Conservation (phyloP, 2,329 filamentous ascomycete species). For the Davidsoniella neocaledoniae region DNA sequence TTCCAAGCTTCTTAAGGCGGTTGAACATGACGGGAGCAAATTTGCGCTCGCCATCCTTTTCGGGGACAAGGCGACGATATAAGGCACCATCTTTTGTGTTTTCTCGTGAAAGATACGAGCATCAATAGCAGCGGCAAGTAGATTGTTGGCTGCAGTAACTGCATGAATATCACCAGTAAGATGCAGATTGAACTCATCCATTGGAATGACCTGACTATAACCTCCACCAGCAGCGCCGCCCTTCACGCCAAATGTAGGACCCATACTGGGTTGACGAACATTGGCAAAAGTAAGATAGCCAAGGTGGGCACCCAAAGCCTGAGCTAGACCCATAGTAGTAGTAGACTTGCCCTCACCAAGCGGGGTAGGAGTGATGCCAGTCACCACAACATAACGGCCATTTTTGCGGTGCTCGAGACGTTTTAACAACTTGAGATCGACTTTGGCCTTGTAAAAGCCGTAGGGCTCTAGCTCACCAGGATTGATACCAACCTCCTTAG, state of each 20-base stretch:
- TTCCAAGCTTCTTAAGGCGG: constrained; percentile 85
- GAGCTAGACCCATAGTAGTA: constrained; percentile 86
- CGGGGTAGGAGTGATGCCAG: constrained; percentile 90
- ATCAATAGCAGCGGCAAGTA: constrained; percentile 89
- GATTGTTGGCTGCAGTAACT: constrained; percentile 91
- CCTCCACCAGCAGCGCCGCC: constrained; percentile 92
- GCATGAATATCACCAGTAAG: constrained; percentile 96
- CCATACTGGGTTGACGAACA: constrained; percentile 90
- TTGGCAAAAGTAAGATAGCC: constrained; percentile 86
- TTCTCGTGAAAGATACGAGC: constrained; percentile 97
- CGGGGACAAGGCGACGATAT: constrained; percentile 73
- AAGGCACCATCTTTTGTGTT: constrained; percentile 78
- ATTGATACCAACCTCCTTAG: constrained; percentile 73
- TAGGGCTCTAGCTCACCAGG: constrained; percentile 87
- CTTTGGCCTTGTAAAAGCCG: constrained; percentile 89
- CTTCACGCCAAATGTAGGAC: constrained; percentile 97
- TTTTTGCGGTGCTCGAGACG: constrained; percentile 74
- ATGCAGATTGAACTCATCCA: constrained; percentile 99
- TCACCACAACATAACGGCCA: constrained; percentile 82
- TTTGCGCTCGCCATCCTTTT: constrained; percentile 73
- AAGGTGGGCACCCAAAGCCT: constrained; percentile 79
- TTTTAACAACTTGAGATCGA: constrained; percentile 66
- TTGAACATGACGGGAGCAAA: constrained; percentile 88
- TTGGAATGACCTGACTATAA: constrained; percentile 97
- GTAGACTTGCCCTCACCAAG: constrained; percentile 97